phyloP scores from a whole-genome alignment of 2,329 filamentous ascomycete species.

The Tricladium varicosporioides region DNA sequence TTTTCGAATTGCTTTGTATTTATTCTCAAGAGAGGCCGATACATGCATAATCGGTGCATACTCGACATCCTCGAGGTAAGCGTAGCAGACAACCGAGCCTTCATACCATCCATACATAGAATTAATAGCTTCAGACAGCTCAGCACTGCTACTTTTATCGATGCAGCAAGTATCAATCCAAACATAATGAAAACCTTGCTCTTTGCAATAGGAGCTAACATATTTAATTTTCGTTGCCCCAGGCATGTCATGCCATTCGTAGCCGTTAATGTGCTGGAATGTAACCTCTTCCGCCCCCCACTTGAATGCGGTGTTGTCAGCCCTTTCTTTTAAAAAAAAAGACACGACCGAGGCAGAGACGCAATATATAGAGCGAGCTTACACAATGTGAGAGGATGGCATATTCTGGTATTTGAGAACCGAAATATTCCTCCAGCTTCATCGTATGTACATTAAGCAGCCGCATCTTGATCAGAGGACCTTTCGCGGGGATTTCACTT shows the following conservation, averaged over 20 bases:
- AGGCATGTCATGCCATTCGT: background rate
- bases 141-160: conserved; percentile 9
- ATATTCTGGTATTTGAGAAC: background rate
- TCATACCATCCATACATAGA: background rate
- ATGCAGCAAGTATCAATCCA: conserved; percentile 12
- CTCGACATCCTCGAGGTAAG: background rate
- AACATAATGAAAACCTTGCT: background rate
- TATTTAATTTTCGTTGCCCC: background rate
- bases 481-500: no score
- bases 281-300: conserved; percentile 25
- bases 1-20: background rate
- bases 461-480: no score
- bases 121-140: conserved; percentile 9
- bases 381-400: conserved; percentile 20
- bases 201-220: background rate
- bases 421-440: background rate
- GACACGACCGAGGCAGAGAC: no score
- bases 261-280: conserved; percentile 36
- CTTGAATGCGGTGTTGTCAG: no score
- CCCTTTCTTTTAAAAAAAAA: no score
- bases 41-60: background rate
- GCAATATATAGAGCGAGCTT: no score
- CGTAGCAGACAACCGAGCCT: background rate
- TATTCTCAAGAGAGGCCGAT: background rate
- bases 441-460: background rate